These are phyloP conservation scores for Heterotrichella gracilis DNA, from an alignment of 352 stramenopile species.

Conservation along the genomic window DNA sequence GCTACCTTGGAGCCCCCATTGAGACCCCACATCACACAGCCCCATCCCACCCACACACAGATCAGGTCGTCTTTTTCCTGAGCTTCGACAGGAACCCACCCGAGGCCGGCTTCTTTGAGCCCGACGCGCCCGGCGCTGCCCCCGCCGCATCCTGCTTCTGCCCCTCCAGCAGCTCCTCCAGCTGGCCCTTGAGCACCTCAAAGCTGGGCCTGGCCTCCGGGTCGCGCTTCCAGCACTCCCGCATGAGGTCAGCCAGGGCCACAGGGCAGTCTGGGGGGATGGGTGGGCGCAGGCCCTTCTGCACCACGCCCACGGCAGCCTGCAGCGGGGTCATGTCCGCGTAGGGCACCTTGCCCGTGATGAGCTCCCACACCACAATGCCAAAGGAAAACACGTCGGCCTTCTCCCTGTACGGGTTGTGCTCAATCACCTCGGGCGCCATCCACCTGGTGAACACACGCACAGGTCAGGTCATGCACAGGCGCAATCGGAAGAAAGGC, in stretches of 20 bases:
- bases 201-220: conserved; percentile 33
- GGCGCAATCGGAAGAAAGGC: too few species aligned
- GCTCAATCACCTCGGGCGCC: conserved; percentile 41
- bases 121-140: too few species aligned
- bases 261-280: conserved; percentile 17
- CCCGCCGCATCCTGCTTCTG: too few species aligned
- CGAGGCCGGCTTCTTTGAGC: too few species aligned
- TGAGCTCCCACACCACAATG: conserved; percentile 17
- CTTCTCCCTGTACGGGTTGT: conserved; percentile 38
- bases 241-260: conserved; percentile 16
- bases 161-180: conserved; percentile 15
- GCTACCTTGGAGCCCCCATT: too few species aligned
- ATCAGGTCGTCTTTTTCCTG: too few species aligned
- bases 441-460: conserved; percentile 27
- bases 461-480: not conserved
- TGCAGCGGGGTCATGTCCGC: conserved; percentile 18
- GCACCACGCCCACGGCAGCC: too few species aligned
- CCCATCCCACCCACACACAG: too few species aligned
- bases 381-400: conserved; percentile 25
- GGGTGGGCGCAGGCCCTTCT: too few species aligned
- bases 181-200: conserved; percentile 30
- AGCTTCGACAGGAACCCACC: too few species aligned
- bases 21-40: too few species aligned
- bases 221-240: conserved; percentile 35
- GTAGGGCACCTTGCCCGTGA: conserved; percentile 19